These are phyloP conservation scores for Fragaria ananassa DNA, from an alignment of 306 rosid species.

Conservation along the genomic window DNA sequence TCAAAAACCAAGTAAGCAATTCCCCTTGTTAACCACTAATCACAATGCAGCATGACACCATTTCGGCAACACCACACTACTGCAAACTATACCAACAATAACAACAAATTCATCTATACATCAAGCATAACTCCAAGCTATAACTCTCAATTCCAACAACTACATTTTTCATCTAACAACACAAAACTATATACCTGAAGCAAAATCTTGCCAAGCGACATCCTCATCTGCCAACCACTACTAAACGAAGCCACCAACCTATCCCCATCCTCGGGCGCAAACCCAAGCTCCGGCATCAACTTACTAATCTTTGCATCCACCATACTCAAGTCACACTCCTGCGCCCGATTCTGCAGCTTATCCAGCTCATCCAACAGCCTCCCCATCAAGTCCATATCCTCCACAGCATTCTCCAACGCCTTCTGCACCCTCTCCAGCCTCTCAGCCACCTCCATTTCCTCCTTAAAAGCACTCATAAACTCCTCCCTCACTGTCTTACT, in stretches of 20 bases:
- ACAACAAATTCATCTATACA: background rate
- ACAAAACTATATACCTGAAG: constrained; percentile 64
- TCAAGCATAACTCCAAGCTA: constrained; percentile 7
- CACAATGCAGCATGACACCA: background rate
- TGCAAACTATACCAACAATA: background rate
- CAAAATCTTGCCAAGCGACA: constrained; percentile 95
- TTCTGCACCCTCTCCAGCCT: constrained; percentile 87
- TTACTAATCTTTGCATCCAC: constrained; percentile 81
- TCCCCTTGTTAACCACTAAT: background rate
- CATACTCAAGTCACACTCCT: constrained; percentile 58
- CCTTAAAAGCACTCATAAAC: constrained; percentile 80
- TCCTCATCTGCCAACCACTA: constrained; percentile 98
- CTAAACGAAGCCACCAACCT: constrained; percentile 94
- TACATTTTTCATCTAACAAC: background rate
- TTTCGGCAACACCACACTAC: background rate
- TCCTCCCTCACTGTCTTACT: constrained; percentile 91
- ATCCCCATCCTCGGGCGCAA: constrained; percentile 73
- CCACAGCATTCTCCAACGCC: constrained; percentile 74
- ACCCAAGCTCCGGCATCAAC: constrained; percentile 90
- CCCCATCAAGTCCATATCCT: constrained; percentile 90
- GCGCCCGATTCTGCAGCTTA: constrained; percentile 78
- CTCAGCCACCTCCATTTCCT: constrained; percentile 75
- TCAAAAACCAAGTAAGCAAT: background rate
- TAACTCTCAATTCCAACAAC: constrained; percentile 10
- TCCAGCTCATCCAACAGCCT: constrained; percentile 93